These are phyloP conservation scores for Claviceps citrina DNA, from an alignment of 2,329 filamentous ascomycete species.

Conservation along the genomic window DNA sequence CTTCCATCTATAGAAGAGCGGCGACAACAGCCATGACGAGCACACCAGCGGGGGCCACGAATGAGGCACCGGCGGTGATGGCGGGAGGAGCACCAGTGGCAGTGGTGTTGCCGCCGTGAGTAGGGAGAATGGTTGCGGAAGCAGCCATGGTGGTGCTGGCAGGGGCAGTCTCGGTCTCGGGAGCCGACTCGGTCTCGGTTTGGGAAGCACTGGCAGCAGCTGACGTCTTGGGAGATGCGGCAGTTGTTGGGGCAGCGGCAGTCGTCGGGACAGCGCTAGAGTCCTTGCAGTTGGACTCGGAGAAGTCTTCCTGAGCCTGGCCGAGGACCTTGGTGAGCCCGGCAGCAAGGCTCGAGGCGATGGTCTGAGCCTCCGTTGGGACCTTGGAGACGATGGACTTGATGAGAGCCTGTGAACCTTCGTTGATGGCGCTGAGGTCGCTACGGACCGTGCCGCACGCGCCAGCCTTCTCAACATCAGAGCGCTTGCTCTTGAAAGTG, in stretches of 20 bases:
- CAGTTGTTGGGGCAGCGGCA: not conserved
- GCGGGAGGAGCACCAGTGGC: conserved; percentile 1
- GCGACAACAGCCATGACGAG: conserved; percentile 8
- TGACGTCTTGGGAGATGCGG: not conserved
- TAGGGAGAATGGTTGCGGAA: conserved; percentile 2
- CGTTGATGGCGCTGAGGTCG: conserved; percentile 13
- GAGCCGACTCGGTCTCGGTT: not conserved
- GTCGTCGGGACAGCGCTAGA: not conserved
- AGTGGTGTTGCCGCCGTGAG: conserved; percentile 3
- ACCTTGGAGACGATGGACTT: conserved; percentile 17
- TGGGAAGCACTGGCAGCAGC: not conserved
- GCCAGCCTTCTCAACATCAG: conserved; percentile 14
- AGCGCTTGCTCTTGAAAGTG: conserved; percentile 15
- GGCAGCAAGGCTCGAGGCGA: conserved; percentile 14
- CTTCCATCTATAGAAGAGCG: conserved; percentile 4
- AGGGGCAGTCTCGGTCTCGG: not conserved
- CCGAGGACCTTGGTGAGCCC: conserved; percentile 12
- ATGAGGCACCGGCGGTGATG: conserved; percentile 8
- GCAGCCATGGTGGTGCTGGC: conserved; percentile 3
- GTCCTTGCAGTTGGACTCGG: conserved; percentile 17
- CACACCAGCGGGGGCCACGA: conserved; percentile 8
- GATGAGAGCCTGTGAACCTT: conserved; percentile 14
- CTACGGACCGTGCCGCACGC: conserved; percentile 14
- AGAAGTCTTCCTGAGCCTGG: conserved; percentile 13
- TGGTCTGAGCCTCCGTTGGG: conserved; percentile 13